These are phyloP conservation scores for Podosphaera fusca DNA, from an alignment of 2,329 filamentous ascomycete species.

Conservation along the genomic window DNA sequence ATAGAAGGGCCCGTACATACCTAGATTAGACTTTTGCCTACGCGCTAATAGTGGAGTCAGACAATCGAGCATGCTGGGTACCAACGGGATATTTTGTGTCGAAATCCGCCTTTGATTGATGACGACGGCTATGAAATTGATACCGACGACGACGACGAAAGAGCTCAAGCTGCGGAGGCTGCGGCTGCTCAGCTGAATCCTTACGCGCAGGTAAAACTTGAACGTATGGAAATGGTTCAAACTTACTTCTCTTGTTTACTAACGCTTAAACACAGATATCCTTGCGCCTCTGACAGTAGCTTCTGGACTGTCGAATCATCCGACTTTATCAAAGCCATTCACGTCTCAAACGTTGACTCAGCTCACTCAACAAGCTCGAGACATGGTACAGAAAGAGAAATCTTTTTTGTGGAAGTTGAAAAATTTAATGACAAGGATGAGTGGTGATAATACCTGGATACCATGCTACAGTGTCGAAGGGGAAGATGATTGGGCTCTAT, in stretches of 20 bases:
- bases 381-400: constrained; percentile 55
- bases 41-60: constrained; percentile 20
- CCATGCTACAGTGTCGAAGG: constrained; percentile 35
- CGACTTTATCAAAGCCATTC: constrained; percentile 52
- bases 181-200: constrained; percentile 49
- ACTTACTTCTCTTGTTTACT: constrained; percentile 2
- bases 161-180: constrained; percentile 33
- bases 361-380: constrained; percentile 43
- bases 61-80: constrained; percentile 52
- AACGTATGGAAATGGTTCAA: constrained; percentile 28
- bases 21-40: constrained; percentile 2
- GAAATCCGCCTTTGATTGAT: constrained; percentile 50
- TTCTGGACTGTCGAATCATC: constrained; percentile 51
- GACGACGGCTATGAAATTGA: constrained; percentile 59
- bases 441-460: constrained; percentile 50
- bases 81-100: constrained; percentile 46
- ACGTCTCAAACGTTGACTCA: constrained; percentile 49
- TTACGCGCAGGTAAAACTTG: constrained; percentile 46
- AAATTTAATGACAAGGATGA: constrained; percentile 46
- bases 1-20: constrained; percentile 37
- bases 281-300: constrained; percentile 54
- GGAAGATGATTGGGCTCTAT: constrained; percentile 31
- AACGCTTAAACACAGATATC: constrained; percentile 29
- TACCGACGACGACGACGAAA: constrained; percentile 45
- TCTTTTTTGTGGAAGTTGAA: constrained; percentile 51